These are phyloP conservation scores for Alternaria triticimaculans DNA, from an alignment of 2,329 filamentous ascomycete genomes.

Conservation along the genomic window DNA sequence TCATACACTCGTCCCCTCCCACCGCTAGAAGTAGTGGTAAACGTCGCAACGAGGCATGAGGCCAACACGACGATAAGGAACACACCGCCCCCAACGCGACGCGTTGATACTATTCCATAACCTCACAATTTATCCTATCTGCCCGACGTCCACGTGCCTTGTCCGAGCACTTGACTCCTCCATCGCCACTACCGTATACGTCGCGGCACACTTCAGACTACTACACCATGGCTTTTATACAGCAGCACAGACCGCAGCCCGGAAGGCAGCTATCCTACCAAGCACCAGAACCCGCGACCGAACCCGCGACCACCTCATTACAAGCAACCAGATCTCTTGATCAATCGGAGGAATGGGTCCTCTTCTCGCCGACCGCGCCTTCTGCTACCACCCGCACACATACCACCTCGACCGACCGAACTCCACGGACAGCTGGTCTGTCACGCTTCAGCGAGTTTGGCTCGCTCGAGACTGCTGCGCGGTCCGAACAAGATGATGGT, in stretches of 20 bases:
- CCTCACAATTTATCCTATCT: constrained; percentile 9
- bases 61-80: constrained; percentile 19
- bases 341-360: constrained; percentile 91
- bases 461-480: constrained; percentile 73
- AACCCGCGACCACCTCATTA: constrained; percentile 41
- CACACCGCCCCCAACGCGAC: constrained; percentile 11
- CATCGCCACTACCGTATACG: constrained; percentile 17
- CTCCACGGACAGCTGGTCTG: constrained; percentile 69
- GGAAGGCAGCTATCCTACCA: constrained; percentile 46
- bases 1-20: constrained; percentile 25
- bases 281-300: constrained; percentile 30
- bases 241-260: constrained; percentile 47
- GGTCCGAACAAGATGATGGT: constrained; percentile 57
- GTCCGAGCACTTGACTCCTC: constrained; percentile 18
- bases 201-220: constrained; percentile 11
- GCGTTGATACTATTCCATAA: not conserved
- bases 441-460: constrained; percentile 82
- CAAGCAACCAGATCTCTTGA: constrained; percentile 60
- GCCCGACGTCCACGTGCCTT: constrained; percentile 26
- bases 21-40: constrained; percentile 19
- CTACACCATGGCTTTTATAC: constrained; percentile 47
- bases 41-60: constrained; percentile 30
- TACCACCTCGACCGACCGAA: constrained; percentile 70
- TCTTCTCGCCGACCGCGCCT: constrained; percentile 73
- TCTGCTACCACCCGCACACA: constrained; percentile 74